These are phyloP conservation scores for Rosa chinensis DNA, from an alignment of 306 rosid genomes.

Conservation along the genomic window DNA sequence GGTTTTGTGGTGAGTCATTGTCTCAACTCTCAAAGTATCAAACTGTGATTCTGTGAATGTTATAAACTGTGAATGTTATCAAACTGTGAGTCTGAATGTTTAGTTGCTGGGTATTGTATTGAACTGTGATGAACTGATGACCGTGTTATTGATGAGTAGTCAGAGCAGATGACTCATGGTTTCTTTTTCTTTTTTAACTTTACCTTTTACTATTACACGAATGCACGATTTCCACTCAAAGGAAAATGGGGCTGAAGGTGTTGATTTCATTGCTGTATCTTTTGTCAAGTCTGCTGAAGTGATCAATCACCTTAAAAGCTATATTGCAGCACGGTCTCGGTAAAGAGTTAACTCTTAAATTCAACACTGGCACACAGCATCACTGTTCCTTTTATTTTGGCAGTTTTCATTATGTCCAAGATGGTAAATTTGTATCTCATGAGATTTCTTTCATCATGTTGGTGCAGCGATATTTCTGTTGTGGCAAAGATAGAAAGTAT, in stretches of 20 bases:
- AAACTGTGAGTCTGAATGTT: too few species aligned
- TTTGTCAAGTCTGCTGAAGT: conserved; percentile 99
- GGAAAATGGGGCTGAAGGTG: conserved; percentile 44
- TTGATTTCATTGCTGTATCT: conserved; percentile 92
- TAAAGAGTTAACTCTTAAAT: conserved; percentile 22
- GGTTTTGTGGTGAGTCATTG: too few species aligned
- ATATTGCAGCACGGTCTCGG: conserved; percentile 93
- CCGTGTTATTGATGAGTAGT: too few species aligned
- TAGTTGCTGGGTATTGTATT: too few species aligned
- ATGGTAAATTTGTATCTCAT: conserved; percentile 9
- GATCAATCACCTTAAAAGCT: conserved; percentile 95
- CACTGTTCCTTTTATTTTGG: neutral
- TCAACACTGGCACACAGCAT: neutral
- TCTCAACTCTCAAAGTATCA: too few species aligned
- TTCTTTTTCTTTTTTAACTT: too few species aligned
- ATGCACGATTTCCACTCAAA: too few species aligned
- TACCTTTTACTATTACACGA: too few species aligned
- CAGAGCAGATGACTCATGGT: too few species aligned
- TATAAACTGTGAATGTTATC: too few species aligned
- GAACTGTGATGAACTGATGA: too few species aligned
- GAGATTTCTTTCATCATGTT: conserved; percentile 17
- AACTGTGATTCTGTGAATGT: too few species aligned
- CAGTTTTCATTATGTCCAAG: neutral
- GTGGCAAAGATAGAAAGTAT: conserved; percentile 96
- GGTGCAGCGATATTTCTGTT: conserved; percentile 72